phyloP scores from a whole-genome alignment of 2,329 filamentous ascomycete genomes.

The Cladorrhinum sp. region DNA sequence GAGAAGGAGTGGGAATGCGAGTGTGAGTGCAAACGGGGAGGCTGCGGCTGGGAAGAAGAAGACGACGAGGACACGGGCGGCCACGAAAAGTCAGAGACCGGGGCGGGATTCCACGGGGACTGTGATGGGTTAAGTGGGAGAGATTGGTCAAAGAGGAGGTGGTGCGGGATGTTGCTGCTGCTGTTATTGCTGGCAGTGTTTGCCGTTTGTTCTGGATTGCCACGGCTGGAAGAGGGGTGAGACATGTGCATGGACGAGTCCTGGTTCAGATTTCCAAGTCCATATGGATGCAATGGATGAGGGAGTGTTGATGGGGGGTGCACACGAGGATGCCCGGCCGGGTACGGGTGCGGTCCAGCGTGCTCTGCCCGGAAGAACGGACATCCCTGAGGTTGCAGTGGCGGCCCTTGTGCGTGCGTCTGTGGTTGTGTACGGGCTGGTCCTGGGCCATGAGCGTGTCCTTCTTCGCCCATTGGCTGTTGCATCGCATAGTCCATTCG shows the following conservation, averaged over 20 bases:
- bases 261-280: too few species aligned
- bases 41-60: constrained; percentile 2
- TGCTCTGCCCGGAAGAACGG: constrained; percentile 19
- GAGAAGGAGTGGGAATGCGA: constrained; percentile 7
- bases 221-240: constrained; percentile 5
- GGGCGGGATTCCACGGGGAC: not conserved
- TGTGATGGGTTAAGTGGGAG: constrained; percentile 1
- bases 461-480: constrained; percentile 15
- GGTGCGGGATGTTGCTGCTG: constrained; percentile 5
- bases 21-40: constrained; percentile 7
- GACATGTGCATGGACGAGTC: not conserved
- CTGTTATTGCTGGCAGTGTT: constrained; percentile 3
- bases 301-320: constrained; percentile 21
- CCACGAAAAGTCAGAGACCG: not conserved
- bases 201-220: constrained; percentile 16
- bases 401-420: constrained; percentile 8
- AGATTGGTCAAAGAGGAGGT: not conserved
- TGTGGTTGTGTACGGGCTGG: constrained; percentile 14
- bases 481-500: constrained; percentile 36
- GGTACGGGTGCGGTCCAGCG: not conserved
- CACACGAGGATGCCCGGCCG: not conserved
- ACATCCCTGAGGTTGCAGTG: constrained; percentile 17
- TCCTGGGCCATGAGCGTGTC: not conserved
- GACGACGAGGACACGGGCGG: not conserved
- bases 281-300: constrained; percentile 7